Percentiles rank a stretch among this genome's conserved stretches.
Evolutionary conservation across 257 asterid genomes (phyloP).

Genomic region (Rhazya stricta): DNA sequence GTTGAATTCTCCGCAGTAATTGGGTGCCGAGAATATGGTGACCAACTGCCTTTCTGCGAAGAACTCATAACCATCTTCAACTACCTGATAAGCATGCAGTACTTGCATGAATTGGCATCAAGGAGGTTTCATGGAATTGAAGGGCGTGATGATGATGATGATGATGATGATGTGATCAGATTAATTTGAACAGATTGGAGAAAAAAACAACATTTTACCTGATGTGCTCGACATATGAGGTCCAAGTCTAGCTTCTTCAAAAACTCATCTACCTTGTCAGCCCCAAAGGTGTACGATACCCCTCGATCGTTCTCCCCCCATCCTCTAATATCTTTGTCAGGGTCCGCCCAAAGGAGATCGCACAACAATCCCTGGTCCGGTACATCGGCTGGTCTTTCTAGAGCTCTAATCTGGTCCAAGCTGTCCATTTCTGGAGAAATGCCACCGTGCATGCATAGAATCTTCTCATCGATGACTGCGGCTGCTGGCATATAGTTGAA

Average conservation of each 20-base stretch:
- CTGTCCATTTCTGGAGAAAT: conserved; percentile 36
- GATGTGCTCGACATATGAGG: conserved; percentile 37
- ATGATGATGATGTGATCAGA: too few species aligned
- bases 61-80: conserved; percentile 35
- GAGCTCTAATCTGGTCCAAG: conserved; percentile 30
- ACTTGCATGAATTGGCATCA: too few species aligned
- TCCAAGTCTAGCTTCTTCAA: conserved; percentile 36
- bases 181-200: neutral
- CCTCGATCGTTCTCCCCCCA: conserved; percentile 43
- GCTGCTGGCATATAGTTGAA: conserved; percentile 37
- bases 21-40: conserved; percentile 32
- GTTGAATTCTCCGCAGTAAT: conserved; percentile 35
- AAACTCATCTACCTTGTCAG: conserved; percentile 32
- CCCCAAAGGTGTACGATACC: conserved; percentile 33
- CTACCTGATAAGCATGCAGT: conserved; percentile 19
- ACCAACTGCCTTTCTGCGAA: conserved; percentile 36
- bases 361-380: conserved; percentile 38
- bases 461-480: conserved; percentile 34
- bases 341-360: conserved; percentile 37
- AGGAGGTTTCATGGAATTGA: too few species aligned
- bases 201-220: conserved; percentile 17
- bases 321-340: conserved; percentile 32
- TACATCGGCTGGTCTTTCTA: conserved; percentile 35
- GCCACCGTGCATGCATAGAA: conserved; percentile 37
- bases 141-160: too few species aligned